Evolutionary conservation across 495 filamentous ascomycete genomes (phyloP).

Genomic region (Podospora tetraspora): DNA sequence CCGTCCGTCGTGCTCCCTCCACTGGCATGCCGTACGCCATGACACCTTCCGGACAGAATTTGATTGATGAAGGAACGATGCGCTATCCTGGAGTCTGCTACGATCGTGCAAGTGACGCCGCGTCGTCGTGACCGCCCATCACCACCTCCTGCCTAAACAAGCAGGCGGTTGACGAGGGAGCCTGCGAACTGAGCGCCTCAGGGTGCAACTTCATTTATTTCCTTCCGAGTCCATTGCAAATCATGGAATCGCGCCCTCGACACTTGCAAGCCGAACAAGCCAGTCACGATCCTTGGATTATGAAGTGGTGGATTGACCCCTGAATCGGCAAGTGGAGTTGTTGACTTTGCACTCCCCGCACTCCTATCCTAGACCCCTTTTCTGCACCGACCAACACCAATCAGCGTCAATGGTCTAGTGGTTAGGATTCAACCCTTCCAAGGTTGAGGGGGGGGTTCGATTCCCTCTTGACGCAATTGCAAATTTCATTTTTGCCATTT

Average conservation of each 20-base stretch:
- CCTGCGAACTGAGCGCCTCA: neutral
- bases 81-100: neutral
- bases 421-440: neutral
- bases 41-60: neutral
- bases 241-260: neutral
- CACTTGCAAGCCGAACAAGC: neutral
- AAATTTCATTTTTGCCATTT: neutral
- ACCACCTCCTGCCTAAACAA: constrained; percentile 12
- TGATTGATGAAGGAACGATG: neutral
- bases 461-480: neutral
- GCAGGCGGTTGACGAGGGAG: constrained; percentile 1
- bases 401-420: neutral
- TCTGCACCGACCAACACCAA: neutral
- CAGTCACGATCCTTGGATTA: neutral
- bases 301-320: neutral
- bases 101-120: neutral
- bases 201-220: neutral
- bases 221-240: neutral
- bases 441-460: neutral
- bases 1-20: neutral
- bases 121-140: neutral
- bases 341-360: neutral
- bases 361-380: neutral
- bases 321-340: neutral
- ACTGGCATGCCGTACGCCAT: neutral